phyloP scores from a whole-genome alignment of 345 rosid genomes.

The Boechera divaricarpa region DNA sequence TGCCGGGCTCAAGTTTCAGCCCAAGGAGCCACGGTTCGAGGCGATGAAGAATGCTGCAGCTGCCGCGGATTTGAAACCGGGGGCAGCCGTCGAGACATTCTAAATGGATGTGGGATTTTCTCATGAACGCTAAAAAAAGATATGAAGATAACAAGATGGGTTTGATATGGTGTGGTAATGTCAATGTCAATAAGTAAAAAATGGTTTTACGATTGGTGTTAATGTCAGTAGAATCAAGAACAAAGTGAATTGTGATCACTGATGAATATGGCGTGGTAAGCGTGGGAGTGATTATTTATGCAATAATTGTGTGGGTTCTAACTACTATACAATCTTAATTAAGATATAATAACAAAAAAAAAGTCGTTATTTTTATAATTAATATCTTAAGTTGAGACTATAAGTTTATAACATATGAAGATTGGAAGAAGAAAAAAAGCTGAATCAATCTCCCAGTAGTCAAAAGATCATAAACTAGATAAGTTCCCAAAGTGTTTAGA shows the following conservation, averaged over 20 bases:
- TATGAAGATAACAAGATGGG: constrained; percentile 13
- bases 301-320: constrained; percentile 18
- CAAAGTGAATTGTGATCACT: not conserved
- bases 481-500: too few species aligned
- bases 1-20: constrained; percentile 75
- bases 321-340: too few species aligned
- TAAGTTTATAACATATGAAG: too few species aligned
- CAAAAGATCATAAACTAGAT: too few species aligned
- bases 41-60: constrained; percentile 66
- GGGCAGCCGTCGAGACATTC: constrained; percentile 49
- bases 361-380: too few species aligned
- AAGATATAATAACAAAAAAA: too few species aligned
- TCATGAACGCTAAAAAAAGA: not conserved
- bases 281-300: constrained; percentile 8
- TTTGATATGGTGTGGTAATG: constrained; percentile 14
- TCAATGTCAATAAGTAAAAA: constrained; percentile 13
- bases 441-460: too few species aligned
- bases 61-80: constrained; percentile 41
- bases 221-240: constrained; percentile 17
- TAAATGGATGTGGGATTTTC: constrained; percentile 25
- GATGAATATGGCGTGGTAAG: not conserved
- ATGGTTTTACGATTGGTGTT: not conserved
- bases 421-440: too few species aligned
- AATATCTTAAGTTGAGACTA: too few species aligned
- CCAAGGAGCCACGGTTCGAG: constrained; percentile 87